phyloP scores from a whole-genome alignment of 768 basidiomycete species.

The Galerina sulciceps region DNA sequence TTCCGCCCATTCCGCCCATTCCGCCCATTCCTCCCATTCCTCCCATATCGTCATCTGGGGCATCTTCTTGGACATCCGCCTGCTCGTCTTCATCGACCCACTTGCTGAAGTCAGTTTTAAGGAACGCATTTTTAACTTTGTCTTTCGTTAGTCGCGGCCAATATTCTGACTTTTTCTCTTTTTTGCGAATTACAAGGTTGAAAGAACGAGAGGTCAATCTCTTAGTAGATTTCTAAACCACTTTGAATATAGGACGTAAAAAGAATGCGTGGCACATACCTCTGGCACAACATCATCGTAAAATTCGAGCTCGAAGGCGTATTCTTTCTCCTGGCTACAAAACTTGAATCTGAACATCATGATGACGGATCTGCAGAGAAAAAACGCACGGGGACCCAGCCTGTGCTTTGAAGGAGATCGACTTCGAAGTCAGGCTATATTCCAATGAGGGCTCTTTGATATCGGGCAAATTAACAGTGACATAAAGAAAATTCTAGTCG shows the following conservation, averaged over 20 bases:
- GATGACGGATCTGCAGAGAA: background rate
- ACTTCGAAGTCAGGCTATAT: constrained; percentile 60
- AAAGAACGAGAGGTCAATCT: constrained; percentile 71
- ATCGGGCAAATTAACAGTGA: constrained; percentile 85
- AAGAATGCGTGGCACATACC: constrained; percentile 41
- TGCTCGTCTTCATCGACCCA: constrained; percentile 99
- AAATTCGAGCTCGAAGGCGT: constrained; percentile 77
- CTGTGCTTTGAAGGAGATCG: constrained; percentile 66
- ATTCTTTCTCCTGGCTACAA: constrained; percentile 57
- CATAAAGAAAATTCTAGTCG: constrained; percentile 80
- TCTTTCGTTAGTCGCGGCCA: constrained; percentile 95
- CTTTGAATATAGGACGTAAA: background rate
- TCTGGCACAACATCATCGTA: constrained; percentile 78
- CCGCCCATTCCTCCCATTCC: constrained; percentile 59
- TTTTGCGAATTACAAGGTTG: constrained; percentile 76
- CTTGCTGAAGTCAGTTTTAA: constrained; percentile 95
- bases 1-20: constrained; percentile 61
- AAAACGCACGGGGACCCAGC: constrained; percentile 53
- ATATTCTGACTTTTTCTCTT: constrained; percentile 73
- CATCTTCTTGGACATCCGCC: constrained; percentile 54
- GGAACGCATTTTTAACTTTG: constrained; percentile 75
- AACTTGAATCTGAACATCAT: constrained; percentile 1
- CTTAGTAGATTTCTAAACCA: constrained; percentile 57
- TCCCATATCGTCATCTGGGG: constrained; percentile 54
- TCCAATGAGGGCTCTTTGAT: constrained; percentile 62